These are phyloP conservation scores for Rhizophagus clarus DNA, from an alignment of 192 early-diverging fungal genomes.

Conservation along the genomic window DNA sequence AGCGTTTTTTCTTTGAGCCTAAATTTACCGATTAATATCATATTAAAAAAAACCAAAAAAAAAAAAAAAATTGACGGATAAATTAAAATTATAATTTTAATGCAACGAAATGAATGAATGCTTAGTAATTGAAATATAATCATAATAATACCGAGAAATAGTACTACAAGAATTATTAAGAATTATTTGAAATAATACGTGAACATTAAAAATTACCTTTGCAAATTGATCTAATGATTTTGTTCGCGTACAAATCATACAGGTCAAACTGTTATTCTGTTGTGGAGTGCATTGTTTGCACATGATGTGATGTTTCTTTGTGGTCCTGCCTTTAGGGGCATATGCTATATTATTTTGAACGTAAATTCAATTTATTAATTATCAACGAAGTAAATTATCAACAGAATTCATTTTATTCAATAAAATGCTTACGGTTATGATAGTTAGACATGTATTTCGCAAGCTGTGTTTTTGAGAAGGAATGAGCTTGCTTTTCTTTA, in stretches of 20 bases:
- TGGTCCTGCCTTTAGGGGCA: slow-evolving; percentile 37
- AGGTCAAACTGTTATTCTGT: slow-evolving; percentile 37
- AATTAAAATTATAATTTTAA: too few relatives aligned
- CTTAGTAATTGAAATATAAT: too few relatives aligned
- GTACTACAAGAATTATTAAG: background rate
- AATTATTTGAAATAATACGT: background rate
- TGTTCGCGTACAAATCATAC: slow-evolving; percentile 43
- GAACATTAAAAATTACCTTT: slow-evolving; percentile 36
- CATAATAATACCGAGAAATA: too few relatives aligned
- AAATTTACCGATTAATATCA: background rate
- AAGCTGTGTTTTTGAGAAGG: slow-evolving; percentile 46
- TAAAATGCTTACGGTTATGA: slow-evolving; percentile 36
- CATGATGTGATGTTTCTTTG: slow-evolving; percentile 38
- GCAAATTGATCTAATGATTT: slow-evolving; percentile 41
- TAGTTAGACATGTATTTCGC: slow-evolving; percentile 39
- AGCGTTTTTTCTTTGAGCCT: slow-evolving; percentile 48
- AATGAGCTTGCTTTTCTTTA: slow-evolving; percentile 37
- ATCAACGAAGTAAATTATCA: background rate
- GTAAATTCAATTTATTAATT: background rate
- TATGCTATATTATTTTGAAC: slow-evolving; percentile 30
- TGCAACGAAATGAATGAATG: too few relatives aligned
- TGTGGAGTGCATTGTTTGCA: slow-evolving; percentile 46
- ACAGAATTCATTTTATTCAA: background rate
- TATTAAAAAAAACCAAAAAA: background rate
- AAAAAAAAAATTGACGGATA: background rate